These are phyloP conservation scores for Plenodomus biglobosus DNA, from an alignment of 2,329 filamentous ascomycete species.

Conservation along the genomic window DNA sequence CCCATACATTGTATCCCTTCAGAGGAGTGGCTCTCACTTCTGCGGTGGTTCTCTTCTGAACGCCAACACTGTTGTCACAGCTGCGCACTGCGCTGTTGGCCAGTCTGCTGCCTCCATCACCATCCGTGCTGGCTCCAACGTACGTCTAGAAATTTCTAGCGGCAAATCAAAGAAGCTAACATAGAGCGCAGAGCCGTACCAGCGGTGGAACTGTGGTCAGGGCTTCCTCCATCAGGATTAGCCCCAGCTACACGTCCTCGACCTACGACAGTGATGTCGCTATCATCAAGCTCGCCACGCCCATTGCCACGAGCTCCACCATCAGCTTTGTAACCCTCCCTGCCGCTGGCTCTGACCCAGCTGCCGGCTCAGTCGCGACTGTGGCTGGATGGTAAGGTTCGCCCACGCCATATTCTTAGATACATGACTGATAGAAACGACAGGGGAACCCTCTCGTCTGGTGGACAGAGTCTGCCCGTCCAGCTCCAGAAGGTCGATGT, in stretches of 20 bases:
- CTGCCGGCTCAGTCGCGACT: conserved; percentile 18
- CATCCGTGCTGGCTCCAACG: conserved; percentile 27
- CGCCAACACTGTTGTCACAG: conserved; percentile 32
- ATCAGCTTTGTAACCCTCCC: conserved; percentile 26
- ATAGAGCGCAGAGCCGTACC: conserved; percentile 12
- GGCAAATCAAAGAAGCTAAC: background rate
- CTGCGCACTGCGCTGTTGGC: conserved; percentile 30
- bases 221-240: conserved; percentile 19
- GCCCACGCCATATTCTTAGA: too few species aligned
- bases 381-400: conserved; percentile 29
- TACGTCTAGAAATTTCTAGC: conserved; percentile 6
- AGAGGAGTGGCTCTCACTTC: conserved; percentile 23
- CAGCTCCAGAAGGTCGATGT: conserved; percentile 32
- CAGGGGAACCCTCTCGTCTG: background rate
- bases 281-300: conserved; percentile 29
- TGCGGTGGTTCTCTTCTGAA: conserved; percentile 34
- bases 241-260: conserved; percentile 22
- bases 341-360: conserved; percentile 26
- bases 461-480: conserved; percentile 1
- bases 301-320: conserved; percentile 27
- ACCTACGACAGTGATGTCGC: conserved; percentile 27
- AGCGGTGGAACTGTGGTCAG: conserved; percentile 24
- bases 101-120: conserved; percentile 15
- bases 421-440: too few species aligned
- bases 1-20: conserved; percentile 33